phyloP scores from a whole-genome alignment of 768 basidiomycete species.

The Dendrothele bispora region DNA sequence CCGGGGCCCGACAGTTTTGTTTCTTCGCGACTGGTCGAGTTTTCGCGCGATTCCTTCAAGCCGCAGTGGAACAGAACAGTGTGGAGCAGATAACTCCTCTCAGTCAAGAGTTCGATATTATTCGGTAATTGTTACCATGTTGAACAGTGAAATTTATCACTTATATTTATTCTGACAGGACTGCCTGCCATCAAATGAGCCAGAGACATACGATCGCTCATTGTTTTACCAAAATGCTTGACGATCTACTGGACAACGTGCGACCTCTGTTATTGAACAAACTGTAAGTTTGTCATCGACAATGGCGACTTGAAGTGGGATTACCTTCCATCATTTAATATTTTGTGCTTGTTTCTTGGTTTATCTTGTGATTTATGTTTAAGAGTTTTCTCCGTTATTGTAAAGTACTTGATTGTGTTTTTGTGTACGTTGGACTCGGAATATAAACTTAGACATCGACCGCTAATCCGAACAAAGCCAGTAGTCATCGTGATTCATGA shows the following conservation, averaged over 20 bases:
- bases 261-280: too few species aligned
- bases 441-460: too few species aligned
- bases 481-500: background rate
- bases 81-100: conserved; percentile 58
- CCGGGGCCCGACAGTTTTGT: conserved; percentile 58
- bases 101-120: conserved; percentile 63
- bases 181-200: conserved; percentile 61
- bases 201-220: conserved; percentile 67
- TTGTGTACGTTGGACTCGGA: too few species aligned
- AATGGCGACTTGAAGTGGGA: too few species aligned
- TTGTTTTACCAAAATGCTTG: conserved; percentile 58
- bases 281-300: too few species aligned
- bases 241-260: conserved; percentile 38
- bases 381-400: too few species aligned
- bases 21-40: conserved; percentile 73
- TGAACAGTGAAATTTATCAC: background rate
- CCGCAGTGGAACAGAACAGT: conserved; percentile 57
- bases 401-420: too few species aligned
- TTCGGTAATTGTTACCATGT: conserved; percentile 46
- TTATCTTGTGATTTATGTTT: too few species aligned
- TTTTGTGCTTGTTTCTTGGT: too few species aligned
- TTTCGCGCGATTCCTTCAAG: conserved; percentile 64
- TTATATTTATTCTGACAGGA: conserved; percentile 31
- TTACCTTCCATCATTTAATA: too few species aligned
- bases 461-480: too few species aligned